Conservation (phyloP, 2,329 filamentous ascomycete genomes). For the Alternaria ventricosa region DNA sequence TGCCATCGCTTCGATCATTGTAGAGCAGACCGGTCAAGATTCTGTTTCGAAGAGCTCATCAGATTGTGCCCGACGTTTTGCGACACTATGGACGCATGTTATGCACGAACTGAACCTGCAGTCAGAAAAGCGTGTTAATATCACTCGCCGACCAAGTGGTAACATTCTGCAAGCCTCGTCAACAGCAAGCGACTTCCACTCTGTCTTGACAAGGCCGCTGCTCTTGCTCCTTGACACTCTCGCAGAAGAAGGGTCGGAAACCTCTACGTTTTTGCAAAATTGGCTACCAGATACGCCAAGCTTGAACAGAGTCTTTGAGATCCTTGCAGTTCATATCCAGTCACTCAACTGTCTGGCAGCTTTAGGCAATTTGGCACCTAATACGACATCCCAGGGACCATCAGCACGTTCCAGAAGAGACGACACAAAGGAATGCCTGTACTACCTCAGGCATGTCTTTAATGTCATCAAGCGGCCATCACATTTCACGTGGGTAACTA, state of each 20-base stretch:
- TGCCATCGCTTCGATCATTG: constrained; percentile 72
- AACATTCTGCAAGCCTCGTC: constrained; percentile 34
- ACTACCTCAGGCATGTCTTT: constrained; percentile 77
- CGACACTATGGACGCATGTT: constrained; percentile 82
- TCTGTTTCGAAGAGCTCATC: constrained; percentile 6
- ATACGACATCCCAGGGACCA: neutral
- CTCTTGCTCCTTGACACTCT: constrained; percentile 83
- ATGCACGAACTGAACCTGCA: constrained; percentile 50
- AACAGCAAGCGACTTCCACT: constrained; percentile 65
- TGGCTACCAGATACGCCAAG: constrained; percentile 75
- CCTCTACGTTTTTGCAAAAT: constrained; percentile 76
- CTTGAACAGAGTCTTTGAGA: constrained; percentile 56
- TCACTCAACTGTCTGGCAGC: constrained; percentile 36
- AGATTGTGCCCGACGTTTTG: constrained; percentile 73
- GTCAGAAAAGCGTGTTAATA: constrained; percentile 41
- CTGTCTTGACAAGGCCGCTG: constrained; percentile 80
- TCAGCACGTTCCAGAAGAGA: constrained; percentile 49
- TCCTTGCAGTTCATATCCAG: constrained; percentile 42
- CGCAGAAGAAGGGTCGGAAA: constrained; percentile 72
- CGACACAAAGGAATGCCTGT: constrained; percentile 77
- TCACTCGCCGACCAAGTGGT: constrained; percentile 39
- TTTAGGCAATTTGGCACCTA: constrained; percentile 25
- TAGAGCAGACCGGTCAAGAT: constrained; percentile 11
- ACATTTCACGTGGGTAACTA: constrained; percentile 71
- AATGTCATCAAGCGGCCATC: constrained; percentile 74